Evolutionary conservation across 1,284 basidiomycete species (phyloP), one percentile per base, ranked within the genome.

Genomic region (Ceratobasidium sp.): DNA sequence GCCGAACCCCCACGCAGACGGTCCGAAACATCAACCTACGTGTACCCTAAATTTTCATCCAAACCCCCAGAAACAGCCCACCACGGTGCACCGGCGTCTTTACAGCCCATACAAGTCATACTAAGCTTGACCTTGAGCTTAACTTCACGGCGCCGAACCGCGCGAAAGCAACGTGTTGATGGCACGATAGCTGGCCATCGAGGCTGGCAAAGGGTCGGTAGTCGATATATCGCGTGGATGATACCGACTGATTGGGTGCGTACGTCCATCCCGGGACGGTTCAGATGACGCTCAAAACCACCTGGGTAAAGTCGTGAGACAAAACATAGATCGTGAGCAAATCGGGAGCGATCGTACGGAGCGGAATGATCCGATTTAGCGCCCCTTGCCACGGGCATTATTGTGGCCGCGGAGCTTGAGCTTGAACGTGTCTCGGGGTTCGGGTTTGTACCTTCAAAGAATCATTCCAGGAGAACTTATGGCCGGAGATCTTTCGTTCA

Each of bases 161-260:
- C 67, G 53, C 49, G 67, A 56, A 42, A 55, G 39, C 67, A 69
- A 69, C 67, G 67, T 69, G 67, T 53, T 56, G 67, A 53, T 69
- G 67, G 28, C 33, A 69, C 51, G 67, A 69, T 69, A 69, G 67
- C 53, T 69, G 18, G 26, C 49, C 53, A 69, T 69, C 67, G 67
- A 69, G 64, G 13, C 28, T 26, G 39, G 6, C 18, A 12, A 33
- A 66, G 64, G 64, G 64, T 66, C 64, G 53, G 53, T 56, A 23
- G 53, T 26, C 64, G n/a, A 53, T 61, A 39, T 33, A 42, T 39
- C 60, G 49, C 20, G 67, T 56, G 67, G 15, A 23, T 28, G 53
- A 42, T 33, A 12, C 67, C 67, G 40, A 51, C 13, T 69, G 49
- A 55, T 69, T 69, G 67, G 67, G 18, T n/a, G 28, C 26, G 28